These are phyloP conservation scores for Suillus clintonianus DNA, from an alignment of 768 basidiomycete species.

Conservation along the genomic window DNA sequence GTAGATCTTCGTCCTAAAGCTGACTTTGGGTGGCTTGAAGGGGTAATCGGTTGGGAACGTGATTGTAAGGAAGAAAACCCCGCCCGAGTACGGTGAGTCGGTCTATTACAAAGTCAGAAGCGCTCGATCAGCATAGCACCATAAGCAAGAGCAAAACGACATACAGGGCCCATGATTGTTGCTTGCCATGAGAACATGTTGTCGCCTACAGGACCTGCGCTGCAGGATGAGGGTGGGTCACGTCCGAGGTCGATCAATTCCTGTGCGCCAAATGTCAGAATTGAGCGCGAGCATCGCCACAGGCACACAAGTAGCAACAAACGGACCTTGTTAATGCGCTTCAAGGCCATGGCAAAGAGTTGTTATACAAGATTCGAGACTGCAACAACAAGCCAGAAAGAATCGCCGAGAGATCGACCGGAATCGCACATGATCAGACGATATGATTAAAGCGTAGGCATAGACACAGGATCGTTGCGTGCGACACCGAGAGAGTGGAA, in stretches of 20 bases:
- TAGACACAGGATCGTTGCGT: slow-evolving; percentile 1
- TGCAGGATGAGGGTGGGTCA: slow-evolving; percentile 99
- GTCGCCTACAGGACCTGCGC: slow-evolving; percentile 95
- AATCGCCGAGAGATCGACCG: slow-evolving; percentile 31
- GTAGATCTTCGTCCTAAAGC: slow-evolving; percentile 99
- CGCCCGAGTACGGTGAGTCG: slow-evolving; percentile 97
- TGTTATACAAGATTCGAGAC: slow-evolving; percentile 12
- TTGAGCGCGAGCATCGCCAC: slow-evolving; percentile 18
- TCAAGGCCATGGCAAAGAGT: slow-evolving; percentile 76
- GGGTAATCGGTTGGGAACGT: slow-evolving; percentile 97
- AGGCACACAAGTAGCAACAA: slow-evolving; percentile 1
- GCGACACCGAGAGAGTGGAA: too few relatives aligned
- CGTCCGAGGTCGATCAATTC: slow-evolving; percentile 99
- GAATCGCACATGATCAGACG: slow-evolving; percentile 41
- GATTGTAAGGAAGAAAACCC: slow-evolving; percentile 98
- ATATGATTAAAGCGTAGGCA: slow-evolving; percentile 9
- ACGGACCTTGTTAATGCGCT: slow-evolving; percentile 98
- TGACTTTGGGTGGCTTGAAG: slow-evolving; percentile 99
- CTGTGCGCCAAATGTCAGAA: slow-evolving; percentile 42
- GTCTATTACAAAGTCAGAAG: slow-evolving; percentile 53
- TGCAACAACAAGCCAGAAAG: slow-evolving; percentile 11
- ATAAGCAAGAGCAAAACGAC: slow-evolving; percentile 32
- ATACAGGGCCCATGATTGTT: slow-evolving; percentile 98
- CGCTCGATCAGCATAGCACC: slow-evolving; percentile 11
- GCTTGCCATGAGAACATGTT: slow-evolving; percentile 99